Evolutionary conservation across 2,329 filamentous ascomycete genomes (phyloP).

Genomic region (Parastagonospora avenae): DNA sequence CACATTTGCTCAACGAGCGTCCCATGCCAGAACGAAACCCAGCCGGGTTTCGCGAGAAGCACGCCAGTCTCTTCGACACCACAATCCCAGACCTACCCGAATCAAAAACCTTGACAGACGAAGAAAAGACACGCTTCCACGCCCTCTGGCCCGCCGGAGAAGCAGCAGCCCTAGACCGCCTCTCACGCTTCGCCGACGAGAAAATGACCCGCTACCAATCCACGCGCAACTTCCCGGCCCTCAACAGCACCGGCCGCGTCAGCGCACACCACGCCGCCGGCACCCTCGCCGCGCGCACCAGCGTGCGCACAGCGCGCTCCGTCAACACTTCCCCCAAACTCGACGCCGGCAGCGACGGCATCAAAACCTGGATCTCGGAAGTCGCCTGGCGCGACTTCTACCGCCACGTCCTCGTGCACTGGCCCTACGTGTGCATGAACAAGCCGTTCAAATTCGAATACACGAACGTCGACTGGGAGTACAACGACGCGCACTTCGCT

Average conservation of each 20-base stretch:
- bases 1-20: conserved; percentile 67
- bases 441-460: conserved; percentile 85
- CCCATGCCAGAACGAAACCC: conserved; percentile 65
- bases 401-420: conserved; percentile 72
- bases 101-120: conserved; percentile 62
- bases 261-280: conserved; percentile 54
- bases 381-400: conserved; percentile 61
- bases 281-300: conserved; percentile 52
- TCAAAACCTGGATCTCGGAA: conserved; percentile 56
- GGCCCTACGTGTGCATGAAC: conserved; percentile 83
- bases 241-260: conserved; percentile 48
- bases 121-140: conserved; percentile 46
- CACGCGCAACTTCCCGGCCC: conserved; percentile 50
- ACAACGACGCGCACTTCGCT: conserved; percentile 59
- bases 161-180: conserved; percentile 49
- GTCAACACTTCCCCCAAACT: conserved; percentile 59
- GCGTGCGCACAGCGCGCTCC: conserved; percentile 59
- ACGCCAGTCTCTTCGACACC: conserved; percentile 46
- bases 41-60: conserved; percentile 52
- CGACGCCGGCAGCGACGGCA: conserved; percentile 49
- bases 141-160: conserved; percentile 54
- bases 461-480: conserved; percentile 79
- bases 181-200: conserved; percentile 53
- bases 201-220: conserved; percentile 49
- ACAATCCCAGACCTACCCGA: conserved; percentile 56